These are phyloP conservation scores for Candida loeiensis DNA, from an alignment of 805 yeast species.

Conservation along the genomic window DNA sequence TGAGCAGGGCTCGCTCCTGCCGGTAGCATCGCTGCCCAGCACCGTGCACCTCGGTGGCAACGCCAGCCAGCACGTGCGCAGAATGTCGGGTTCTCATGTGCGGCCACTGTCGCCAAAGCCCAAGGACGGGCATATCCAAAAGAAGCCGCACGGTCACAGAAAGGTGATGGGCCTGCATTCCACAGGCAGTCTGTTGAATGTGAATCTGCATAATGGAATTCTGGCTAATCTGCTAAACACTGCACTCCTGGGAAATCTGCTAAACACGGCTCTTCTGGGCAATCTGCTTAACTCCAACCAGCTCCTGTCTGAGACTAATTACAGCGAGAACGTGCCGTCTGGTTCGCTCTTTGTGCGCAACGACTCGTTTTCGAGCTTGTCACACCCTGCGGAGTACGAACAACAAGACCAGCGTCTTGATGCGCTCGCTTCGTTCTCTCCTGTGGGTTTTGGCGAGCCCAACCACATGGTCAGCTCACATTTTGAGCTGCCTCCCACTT, in stretches of 20 bases:
- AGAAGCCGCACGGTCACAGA: constrained; percentile 1
- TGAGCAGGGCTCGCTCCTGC: constrained; percentile 2
- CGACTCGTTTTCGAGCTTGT: constrained; percentile 3
- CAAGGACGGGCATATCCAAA: constrained; percentile 9
- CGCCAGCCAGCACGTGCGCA: constrained; percentile 7
- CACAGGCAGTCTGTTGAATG: background rate
- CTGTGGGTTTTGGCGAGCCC: background rate
- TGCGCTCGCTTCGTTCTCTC: background rate
- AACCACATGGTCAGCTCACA: constrained; percentile 1
- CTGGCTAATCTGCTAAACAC: background rate
- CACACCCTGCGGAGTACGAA: constrained; percentile 1
- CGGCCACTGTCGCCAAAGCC: constrained; percentile 4
- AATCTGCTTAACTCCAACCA: background rate
- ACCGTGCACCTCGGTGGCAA: constrained; percentile 1
- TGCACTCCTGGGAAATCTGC: background rate
- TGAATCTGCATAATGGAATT: too few species aligned
- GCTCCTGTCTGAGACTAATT: background rate
- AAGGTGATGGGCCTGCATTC: background rate
- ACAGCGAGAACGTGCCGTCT: background rate
- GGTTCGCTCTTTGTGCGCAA: constrained; percentile 1
- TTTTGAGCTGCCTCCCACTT: background rate
- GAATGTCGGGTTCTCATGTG: background rate
- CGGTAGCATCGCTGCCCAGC: constrained; percentile 1
- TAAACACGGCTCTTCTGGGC: too few species aligned
- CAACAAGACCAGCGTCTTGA: background rate